Evolutionary conservation across 345 rosid species (phyloP).

Genomic region (Alliaria petiolata): DNA sequence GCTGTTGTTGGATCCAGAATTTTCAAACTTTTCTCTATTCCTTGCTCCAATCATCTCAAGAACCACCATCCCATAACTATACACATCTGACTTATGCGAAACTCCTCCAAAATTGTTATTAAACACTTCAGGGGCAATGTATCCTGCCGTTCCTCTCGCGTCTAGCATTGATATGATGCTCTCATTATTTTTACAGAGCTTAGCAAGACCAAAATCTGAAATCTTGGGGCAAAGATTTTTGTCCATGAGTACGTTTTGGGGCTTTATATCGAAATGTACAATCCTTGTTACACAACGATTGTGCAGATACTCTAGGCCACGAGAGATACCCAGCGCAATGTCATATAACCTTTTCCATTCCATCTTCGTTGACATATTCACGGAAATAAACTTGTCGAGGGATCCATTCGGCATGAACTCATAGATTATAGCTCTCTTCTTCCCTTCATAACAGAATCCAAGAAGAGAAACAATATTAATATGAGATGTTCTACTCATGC

Average conservation of each 20-base stretch:
- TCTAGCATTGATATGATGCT: too few species aligned
- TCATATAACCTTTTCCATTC: constrained; percentile 25
- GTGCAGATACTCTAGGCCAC: constrained; percentile 48
- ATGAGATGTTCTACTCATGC: constrained; percentile 46
- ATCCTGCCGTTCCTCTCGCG: too few species aligned
- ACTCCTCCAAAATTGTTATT: too few species aligned
- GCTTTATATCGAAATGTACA: constrained; percentile 48
- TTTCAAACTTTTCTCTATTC: too few species aligned
- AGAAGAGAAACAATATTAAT: constrained; percentile 39
- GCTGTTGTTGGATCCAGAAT: too few species aligned
- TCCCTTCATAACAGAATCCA: constrained; percentile 39
- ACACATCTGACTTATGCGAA: too few species aligned
- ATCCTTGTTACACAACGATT: constrained; percentile 44
- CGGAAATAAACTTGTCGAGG: constrained; percentile 26
- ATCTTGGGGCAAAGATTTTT: constrained; percentile 21
- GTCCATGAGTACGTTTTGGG: constrained; percentile 46
- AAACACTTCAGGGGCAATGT: too few species aligned
- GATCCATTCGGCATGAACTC: constrained; percentile 42
- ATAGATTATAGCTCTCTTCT: constrained; percentile 36
- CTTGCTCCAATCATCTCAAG: too few species aligned
- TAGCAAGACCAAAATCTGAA: constrained; percentile 50
- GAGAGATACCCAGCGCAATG: constrained; percentile 34
- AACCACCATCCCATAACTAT: too few species aligned
- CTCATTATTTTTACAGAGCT: constrained; percentile 32
- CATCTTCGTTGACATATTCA: neutral